Evolutionary conservation across 2,329 filamentous ascomycete genomes (phyloP).

Genomic region (Aspergillus versicolor): DNA sequence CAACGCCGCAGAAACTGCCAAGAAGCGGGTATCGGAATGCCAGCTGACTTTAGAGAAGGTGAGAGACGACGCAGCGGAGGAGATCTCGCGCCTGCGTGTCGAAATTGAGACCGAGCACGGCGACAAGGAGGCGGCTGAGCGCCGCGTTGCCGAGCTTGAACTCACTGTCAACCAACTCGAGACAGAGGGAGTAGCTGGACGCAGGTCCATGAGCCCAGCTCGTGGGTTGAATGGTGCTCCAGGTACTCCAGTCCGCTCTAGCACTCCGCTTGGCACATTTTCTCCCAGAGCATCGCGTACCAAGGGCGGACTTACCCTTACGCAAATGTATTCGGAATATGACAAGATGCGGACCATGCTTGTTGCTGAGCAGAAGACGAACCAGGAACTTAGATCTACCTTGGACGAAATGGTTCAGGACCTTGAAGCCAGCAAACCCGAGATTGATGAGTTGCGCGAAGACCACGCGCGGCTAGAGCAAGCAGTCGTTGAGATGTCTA

Average conservation of each 20-base stretch:
- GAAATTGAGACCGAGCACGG: conserved; percentile 57
- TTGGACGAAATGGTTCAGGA: conserved; percentile 84
- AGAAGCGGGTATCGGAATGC: conserved; percentile 59
- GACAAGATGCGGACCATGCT: conserved; percentile 66
- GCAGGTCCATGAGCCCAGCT: conserved; percentile 54
- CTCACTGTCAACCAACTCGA: conserved; percentile 61
- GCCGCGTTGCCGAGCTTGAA: conserved; percentile 65
- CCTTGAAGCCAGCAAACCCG: conserved; percentile 80
- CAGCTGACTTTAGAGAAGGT: conserved; percentile 56
- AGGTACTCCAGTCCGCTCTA: conserved; percentile 50
- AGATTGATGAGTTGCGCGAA: conserved; percentile 78
- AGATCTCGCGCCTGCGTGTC: conserved; percentile 54
- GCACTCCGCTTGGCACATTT: conserved; percentile 51
- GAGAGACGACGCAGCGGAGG: conserved; percentile 62
- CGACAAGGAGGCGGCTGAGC: conserved; percentile 63
- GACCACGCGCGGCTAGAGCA: conserved; percentile 78
- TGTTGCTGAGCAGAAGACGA: conserved; percentile 70
- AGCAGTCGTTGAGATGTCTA: conserved; percentile 80
- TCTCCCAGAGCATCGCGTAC: conserved; percentile 55
- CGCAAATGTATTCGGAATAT: conserved; percentile 64
- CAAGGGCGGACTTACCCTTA: conserved; percentile 57
- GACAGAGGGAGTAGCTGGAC: conserved; percentile 47
- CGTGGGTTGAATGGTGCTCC: conserved; percentile 52
- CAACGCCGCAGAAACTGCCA: conserved; percentile 59
- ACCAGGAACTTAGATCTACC: conserved; percentile 70